Evolutionary conservation across 768 basidiomycete genomes (phyloP), one percentile per base, ranked within the genome.

Genomic region (Xerocomus potaroensis): DNA sequence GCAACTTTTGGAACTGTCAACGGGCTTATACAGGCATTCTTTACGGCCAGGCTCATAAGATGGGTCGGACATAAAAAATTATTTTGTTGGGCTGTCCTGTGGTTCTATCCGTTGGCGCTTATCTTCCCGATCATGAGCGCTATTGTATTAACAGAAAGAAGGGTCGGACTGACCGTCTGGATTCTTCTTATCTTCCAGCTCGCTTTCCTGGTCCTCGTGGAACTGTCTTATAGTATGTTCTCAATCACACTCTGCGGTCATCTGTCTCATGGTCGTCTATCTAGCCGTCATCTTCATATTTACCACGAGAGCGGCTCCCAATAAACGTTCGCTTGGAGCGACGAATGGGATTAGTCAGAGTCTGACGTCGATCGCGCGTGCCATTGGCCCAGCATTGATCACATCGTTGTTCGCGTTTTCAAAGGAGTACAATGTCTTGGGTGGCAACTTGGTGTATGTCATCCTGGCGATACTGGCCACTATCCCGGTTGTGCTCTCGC

Each of bases 231-330:
- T 27, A 54, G 69, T 70, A 21, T 33, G 65, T 52, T n/a, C n/a
- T n/a, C n/a, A n/a, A n/a, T n/a, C 45, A 34, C n/a, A 9, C 34
- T 18, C 12, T 5, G 30, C 21, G 16, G 29, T 15, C 23, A 7
- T n/a, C n/a, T n/a, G n/a, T n/a, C 44, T 8, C 10, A 53, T 62
- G 16, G 8, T 24, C 26, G 12, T 36, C 49, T 45, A 44, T 44
- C 9, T 14, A 18, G 16, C 8, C 15, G 9, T 47, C 36, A 70
- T 85, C 33, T 78, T 87, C 57, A 84, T 88, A 51, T 84, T 79
- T 55, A 81, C 88, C 49, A 73, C 78, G 10, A 75, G 78, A 21
- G 71, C 84, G 22, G 70, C 86, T 0, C 85, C 87, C 7, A 84
- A 84, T 53, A 72, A 72, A 43, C 75, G 79, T 24, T 78, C 78